phyloP scores from a whole-genome alignment of 768 basidiomycete species.

The Favolaschia claudopus region DNA sequence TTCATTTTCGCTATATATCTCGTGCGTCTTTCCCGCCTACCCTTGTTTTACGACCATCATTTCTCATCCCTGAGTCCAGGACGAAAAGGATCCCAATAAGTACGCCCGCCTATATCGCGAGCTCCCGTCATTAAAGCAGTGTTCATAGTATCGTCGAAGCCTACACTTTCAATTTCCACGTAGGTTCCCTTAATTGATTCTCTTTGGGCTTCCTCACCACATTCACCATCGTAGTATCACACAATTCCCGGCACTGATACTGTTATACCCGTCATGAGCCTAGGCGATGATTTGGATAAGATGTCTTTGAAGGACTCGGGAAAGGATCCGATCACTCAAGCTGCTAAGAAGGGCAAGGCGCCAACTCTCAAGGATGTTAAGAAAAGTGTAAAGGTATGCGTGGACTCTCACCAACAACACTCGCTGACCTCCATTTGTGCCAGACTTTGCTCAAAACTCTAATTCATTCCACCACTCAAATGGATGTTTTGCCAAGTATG shows the following conservation, averaged over 20 bases:
- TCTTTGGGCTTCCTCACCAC: background rate
- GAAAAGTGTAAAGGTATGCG: conserved; percentile 73
- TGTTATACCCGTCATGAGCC: conserved; percentile 74
- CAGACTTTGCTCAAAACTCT: conserved; percentile 81
- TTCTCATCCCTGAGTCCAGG: conserved; percentile 50
- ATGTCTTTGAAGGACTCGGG: conserved; percentile 48
- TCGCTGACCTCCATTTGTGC: background rate
- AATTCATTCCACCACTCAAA: conserved; percentile 78
- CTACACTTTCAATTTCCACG: conserved; percentile 88
- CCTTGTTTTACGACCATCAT: background rate
- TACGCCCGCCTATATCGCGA: conserved; percentile 47
- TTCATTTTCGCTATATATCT: conserved; percentile 89
- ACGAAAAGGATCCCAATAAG: conserved; percentile 87
- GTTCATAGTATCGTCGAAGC: conserved; percentile 79
- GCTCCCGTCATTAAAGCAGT: conserved; percentile 3
- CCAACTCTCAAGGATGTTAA: conserved; percentile 87
- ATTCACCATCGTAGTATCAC: conserved; percentile 62
- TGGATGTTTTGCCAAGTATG: conserved; percentile 82
- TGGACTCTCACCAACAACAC: background rate
- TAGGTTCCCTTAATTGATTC: conserved; percentile 33
- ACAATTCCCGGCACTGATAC: conserved; percentile 65
- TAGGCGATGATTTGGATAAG: conserved; percentile 66
- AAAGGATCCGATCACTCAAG: conserved; percentile 67
- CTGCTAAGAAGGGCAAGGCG: conserved; percentile 62
- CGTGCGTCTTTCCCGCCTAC: conserved; percentile 48